Evolutionary conservation across 2,329 filamentous ascomycete species (phyloP).

Genomic region (Trichoderma gracile): DNA sequence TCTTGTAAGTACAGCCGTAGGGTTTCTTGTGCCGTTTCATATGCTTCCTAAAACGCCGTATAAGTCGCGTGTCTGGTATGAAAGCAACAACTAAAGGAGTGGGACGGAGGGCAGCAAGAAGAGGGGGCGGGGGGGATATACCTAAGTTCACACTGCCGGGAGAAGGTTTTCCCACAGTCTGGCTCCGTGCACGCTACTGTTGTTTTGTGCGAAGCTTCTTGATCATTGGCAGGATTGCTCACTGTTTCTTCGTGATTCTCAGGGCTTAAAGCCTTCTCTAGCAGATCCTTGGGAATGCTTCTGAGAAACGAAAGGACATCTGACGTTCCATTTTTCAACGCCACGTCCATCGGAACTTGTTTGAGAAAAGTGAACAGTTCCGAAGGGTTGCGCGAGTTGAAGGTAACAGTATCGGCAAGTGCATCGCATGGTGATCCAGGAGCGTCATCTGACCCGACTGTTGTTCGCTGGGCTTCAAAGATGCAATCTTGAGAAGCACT

Average conservation of each 20-base stretch:
- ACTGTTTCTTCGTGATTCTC: constrained; percentile 25
- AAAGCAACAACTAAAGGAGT: no score
- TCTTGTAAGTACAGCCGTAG: constrained; percentile 74
- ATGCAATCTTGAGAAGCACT: neutral
- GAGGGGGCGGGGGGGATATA: constrained; percentile 37
- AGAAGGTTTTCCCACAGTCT: constrained; percentile 50
- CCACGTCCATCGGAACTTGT: neutral
- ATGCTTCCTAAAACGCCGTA: constrained; percentile 65
- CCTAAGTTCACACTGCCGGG: constrained; percentile 59
- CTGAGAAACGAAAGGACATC: neutral
- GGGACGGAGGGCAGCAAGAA: neutral
- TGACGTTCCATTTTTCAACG: neutral
- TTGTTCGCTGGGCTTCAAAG: neutral
- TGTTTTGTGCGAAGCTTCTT: neutral
- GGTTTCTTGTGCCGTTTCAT: constrained; percentile 77
- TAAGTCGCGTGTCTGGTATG: neutral
- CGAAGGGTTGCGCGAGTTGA: neutral
- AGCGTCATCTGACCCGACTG: neutral
- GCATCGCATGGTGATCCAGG: neutral
- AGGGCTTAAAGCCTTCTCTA: constrained; percentile 37
- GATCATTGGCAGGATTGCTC: constrained; percentile 19
- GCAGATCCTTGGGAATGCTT: constrained; percentile 36
- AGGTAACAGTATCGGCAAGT: neutral
- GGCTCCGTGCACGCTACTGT: constrained; percentile 35
- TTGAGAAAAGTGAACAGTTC: neutral